Conservation (phyloP, 106 monocot genomes). For the Agapanthus africanus region DNA sequence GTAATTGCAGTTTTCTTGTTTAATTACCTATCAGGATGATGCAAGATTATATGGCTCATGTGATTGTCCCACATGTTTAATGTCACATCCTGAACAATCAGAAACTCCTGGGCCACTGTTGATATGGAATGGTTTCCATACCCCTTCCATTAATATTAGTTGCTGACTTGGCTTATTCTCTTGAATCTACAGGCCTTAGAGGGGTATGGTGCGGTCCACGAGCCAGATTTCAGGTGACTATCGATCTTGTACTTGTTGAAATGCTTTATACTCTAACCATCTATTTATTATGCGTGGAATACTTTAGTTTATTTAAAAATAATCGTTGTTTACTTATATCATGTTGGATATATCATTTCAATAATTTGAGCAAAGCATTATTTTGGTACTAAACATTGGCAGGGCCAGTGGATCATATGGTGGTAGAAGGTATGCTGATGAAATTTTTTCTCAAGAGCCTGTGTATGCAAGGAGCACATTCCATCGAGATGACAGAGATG, state of each 20-base stretch:
- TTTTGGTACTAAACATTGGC: conserved; percentile 17
- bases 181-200: conserved; percentile 99
- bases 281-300: background rate
- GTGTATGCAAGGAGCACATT: conserved; percentile 44
- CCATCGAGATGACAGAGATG: conserved; percentile 54
- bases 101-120: conserved; percentile 59
- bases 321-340: background rate
- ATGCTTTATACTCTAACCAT: background rate
- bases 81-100: conserved; percentile 58
- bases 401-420: conserved; percentile 78
- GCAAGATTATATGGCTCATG: conserved; percentile 74
- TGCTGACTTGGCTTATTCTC: conserved; percentile 99
- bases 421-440: conserved; percentile 60
- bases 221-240: conserved; percentile 86
- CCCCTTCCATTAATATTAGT: conserved; percentile 46
- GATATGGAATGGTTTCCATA: conserved; percentile 83
- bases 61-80: conserved; percentile 58
- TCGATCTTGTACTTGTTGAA: background rate
- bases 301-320: background rate
- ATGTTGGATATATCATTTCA: background rate
- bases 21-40: conserved; percentile 86
- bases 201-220: conserved; percentile 70
- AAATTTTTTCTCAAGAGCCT: conserved; percentile 55
- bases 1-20: conserved; percentile 98
- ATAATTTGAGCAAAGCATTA: background rate